A percentile compares a stretch with the other conserved stretches of the same genome.
phyloP scores from a whole-genome alignment of 352 stramenopile species.

The Phytopythium sindhum region DNA sequence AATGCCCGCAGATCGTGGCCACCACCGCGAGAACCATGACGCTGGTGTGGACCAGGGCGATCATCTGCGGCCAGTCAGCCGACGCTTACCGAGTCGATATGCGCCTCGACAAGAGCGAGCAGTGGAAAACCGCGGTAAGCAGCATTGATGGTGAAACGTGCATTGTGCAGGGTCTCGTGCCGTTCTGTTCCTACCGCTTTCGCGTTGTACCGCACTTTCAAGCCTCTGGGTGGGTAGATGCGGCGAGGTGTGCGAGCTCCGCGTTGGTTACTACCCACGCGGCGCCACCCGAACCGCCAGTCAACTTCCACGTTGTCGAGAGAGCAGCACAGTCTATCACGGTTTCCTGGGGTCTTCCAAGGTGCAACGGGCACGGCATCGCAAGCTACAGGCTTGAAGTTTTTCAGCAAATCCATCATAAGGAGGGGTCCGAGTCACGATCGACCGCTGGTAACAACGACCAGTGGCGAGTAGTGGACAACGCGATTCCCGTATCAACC shows the following conservation, averaged over 20 bases:
- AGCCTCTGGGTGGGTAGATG: slow-evolving; percentile 28
- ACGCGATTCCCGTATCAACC: slow-evolving; percentile 12
- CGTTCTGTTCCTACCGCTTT: slow-evolving; percentile 46
- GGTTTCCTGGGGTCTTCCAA: slow-evolving; percentile 39
- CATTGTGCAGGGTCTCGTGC: slow-evolving; percentile 23
- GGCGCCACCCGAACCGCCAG: slow-evolving; percentile 34
- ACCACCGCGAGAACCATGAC: slow-evolving; percentile 24
- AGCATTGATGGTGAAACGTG: slow-evolving; percentile 22
- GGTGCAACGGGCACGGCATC: slow-evolving; percentile 50
- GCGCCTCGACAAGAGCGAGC: slow-evolving; percentile 27
- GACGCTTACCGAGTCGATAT: slow-evolving; percentile 46
- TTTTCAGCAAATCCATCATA: background rate
- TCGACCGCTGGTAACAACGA: background rate
- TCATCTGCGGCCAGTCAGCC: slow-evolving; percentile 37
- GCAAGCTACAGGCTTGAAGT: slow-evolving; percentile 16
- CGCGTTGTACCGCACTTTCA: slow-evolving; percentile 48
- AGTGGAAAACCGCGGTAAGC: slow-evolving; percentile 26
- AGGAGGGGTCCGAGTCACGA: background rate
- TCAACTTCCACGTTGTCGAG: slow-evolving; percentile 27
- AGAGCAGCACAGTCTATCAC: slow-evolving; percentile 31
- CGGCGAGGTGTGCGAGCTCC: slow-evolving; percentile 23
- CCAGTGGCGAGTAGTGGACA: slow-evolving; percentile 9
- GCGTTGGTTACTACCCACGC: slow-evolving; percentile 23
- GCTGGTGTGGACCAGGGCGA: slow-evolving; percentile 53
- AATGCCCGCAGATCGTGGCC: slow-evolving; percentile 37